Evolutionary conservation across 306 rosid species (phyloP).

Genomic region (Dicorynia guianensis): DNA sequence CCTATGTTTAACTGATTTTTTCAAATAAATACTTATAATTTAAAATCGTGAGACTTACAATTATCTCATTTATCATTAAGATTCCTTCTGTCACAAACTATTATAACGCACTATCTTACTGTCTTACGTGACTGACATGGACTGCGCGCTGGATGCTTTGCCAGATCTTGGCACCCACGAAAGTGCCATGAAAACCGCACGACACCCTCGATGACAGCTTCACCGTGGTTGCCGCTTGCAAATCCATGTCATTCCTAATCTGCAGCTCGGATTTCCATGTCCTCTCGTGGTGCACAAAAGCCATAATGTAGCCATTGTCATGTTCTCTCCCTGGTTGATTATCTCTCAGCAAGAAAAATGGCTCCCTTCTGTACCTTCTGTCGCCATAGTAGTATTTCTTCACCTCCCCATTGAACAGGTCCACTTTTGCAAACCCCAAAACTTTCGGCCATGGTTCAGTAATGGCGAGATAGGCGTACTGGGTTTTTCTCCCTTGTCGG

Average conservation of each 20-base stretch:
- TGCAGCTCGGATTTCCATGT: constrained; percentile 78
- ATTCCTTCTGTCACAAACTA: too few relatives aligned
- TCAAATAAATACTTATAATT: too few relatives aligned
- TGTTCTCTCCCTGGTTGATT: constrained; percentile 34
- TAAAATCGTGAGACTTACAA: too few relatives aligned
- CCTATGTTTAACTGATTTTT: too few relatives aligned
- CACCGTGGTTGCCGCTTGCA: constrained; percentile 70
- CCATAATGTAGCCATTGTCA: constrained; percentile 81
- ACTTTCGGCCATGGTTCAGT: constrained; percentile 93
- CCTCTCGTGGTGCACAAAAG: constrained; percentile 82
- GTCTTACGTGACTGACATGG: too few relatives aligned
- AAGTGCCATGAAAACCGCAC: constrained; percentile 95
- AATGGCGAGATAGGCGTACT: constrained; percentile 60
- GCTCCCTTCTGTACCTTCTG: constrained; percentile 71
- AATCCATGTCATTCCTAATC: constrained; percentile 66
- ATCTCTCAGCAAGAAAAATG: constrained; percentile 56
- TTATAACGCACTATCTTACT: too few relatives aligned
- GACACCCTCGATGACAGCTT: constrained; percentile 80
- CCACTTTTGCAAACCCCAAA: constrained; percentile 81
- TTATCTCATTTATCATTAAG: too few relatives aligned
- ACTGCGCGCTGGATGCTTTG: too few relatives aligned
- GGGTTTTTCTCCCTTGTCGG: constrained; percentile 61
- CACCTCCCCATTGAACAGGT: constrained; percentile 56
- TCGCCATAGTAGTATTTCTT: constrained; percentile 51
- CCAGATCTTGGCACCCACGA: constrained; percentile 64